Percentiles rank a stretch among this genome's conserved stretches.
phyloP scores from a whole-genome alignment of 2,329 filamentous ascomycete genomes.

The Xylaria sp. region DNA sequence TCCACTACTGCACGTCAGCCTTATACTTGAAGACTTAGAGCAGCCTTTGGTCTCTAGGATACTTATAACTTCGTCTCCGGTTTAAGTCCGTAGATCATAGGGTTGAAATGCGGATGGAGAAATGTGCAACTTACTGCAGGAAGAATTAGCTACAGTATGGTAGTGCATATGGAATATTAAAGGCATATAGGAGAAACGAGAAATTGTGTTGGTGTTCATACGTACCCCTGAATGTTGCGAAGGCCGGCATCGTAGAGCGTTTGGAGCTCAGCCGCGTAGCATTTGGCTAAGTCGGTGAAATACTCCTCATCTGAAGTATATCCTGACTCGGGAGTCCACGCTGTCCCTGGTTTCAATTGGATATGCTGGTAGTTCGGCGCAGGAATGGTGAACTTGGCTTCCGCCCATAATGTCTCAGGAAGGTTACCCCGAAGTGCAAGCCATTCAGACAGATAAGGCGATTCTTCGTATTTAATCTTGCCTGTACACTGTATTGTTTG shows the following conservation, averaged over 20 bases:
- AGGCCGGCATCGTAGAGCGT: constrained; percentile 56
- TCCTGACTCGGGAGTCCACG: constrained; percentile 49
- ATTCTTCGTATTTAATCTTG: constrained; percentile 47
- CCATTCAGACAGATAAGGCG: constrained; percentile 38
- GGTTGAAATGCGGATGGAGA: no score
- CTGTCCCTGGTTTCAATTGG: constrained; percentile 56
- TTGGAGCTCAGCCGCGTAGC: constrained; percentile 54
- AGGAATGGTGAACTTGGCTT: constrained; percentile 65
- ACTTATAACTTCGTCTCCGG: no score
- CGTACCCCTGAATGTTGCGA: constrained; percentile 57
- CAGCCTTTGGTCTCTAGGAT: no score
- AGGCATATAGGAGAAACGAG: no score
- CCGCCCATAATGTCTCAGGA: constrained; percentile 58
- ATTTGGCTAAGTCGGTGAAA: constrained; percentile 56
- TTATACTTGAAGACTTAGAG: no score
- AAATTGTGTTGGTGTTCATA: no score
- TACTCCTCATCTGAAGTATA: constrained; percentile 56
- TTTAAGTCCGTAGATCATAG: no score
- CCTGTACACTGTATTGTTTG: constrained; percentile 32
- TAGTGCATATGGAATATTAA: no score
- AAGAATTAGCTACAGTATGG: no score
- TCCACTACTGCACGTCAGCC: no score
- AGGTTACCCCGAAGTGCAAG: constrained; percentile 45
- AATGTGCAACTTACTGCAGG: no score
- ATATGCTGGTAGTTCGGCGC: constrained; percentile 68